Base-by-base conservation (phyloP, 768 basidiomycete species). In the Baorangia bicolor region DNA sequence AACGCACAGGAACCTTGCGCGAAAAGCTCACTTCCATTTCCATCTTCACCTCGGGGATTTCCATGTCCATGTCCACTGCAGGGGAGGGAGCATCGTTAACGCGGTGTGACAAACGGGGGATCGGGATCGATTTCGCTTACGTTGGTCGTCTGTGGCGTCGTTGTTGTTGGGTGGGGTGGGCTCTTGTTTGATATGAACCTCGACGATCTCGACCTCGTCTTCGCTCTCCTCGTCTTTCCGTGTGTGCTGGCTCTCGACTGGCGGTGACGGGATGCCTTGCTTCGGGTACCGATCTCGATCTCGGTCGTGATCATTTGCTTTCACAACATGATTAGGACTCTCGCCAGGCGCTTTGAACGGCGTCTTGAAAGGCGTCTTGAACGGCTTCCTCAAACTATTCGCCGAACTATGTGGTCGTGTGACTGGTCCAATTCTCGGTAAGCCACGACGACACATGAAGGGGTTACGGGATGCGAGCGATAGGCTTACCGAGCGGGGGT, bases 311-410 rank as follows among this genome's bases (percentile, higher is more conserved):
- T 42, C 33, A 20, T 35, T 46, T 30, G 27, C 25, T 18, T 59
- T 62, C 7, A 62, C 39, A 8, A 14, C 28, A 8, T 56, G 54
- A 1, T 47, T 55, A 40, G 62, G 70, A 73, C 1, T 65, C 64
- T 61, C 74, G 78, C 63, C 78, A 79, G 84, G 83, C 56, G 77
- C 81, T 38, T 65, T 74, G 43, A 83, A 64, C 0, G 70, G 65
- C 0, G 62, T 65, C 48, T 71, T 75, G 61, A 73, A 74, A 1
- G 77, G 78, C 1, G 73, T 71, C 61, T 77, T 83, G 69, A 84
- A 87, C 3, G 84, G 85, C 63, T 82, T 85, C 40, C 63, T 74
- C 48, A 84, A 60, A 50, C 60, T 62, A 25, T 59, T 63, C 0
- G 68, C 74, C 9, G 81, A 82, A 45, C 60, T 65, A 62, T 78